These are phyloP conservation scores for Patellifolia procumbens DNA, from an alignment of 179 eudicot genomes.

Conservation along the genomic window DNA sequence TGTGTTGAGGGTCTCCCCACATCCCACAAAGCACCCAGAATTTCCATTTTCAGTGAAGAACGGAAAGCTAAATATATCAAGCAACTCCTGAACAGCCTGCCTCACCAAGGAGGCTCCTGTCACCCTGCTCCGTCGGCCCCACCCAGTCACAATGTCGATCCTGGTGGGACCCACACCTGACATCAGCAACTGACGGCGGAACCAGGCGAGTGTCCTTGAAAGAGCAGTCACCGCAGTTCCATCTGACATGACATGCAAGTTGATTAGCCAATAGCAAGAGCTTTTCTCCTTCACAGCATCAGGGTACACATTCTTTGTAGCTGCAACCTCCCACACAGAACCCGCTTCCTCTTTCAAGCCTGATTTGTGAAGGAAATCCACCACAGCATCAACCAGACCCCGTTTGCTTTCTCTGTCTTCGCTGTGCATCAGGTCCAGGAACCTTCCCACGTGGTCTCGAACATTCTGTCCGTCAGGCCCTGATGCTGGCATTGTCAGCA, in stretches of 20 bases:
- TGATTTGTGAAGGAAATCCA: slow-evolving; percentile 85
- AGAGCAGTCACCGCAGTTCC: slow-evolving; percentile 96
- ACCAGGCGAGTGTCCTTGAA: slow-evolving; percentile 90
- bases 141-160: slow-evolving; percentile 94
- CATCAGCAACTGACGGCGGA: slow-evolving; percentile 56
- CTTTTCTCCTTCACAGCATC: slow-evolving; percentile 75
- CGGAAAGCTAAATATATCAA: slow-evolving; percentile 67
- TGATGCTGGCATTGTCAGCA: slow-evolving; percentile 73
- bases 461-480: slow-evolving; percentile 94
- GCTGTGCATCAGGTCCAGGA: slow-evolving; percentile 82
- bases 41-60: slow-evolving; percentile 76
- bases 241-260: slow-evolving; percentile 97
- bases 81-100: slow-evolving; percentile 83
- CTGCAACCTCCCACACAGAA: slow-evolving; percentile 97
- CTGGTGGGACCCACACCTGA: slow-evolving; percentile 67
- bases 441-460: slow-evolving; percentile 66
- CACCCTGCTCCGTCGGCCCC: slow-evolving; percentile 94
- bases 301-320: slow-evolving; percentile 85
- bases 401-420: slow-evolving; percentile 96
- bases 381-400: slow-evolving; percentile 86
- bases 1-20: slow-evolving; percentile 79
- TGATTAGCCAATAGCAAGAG: slow-evolving; percentile 90
- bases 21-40: slow-evolving; percentile 91
- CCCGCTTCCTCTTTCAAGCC: slow-evolving; percentile 98
- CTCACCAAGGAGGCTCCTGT: slow-evolving; percentile 85